A percentile compares a stretch with the other conserved stretches of the same genome.
phyloP scores from a whole-genome alignment of 2,329 filamentous ascomycete genomes.

The Colletotrichum cordylinicola region DNA sequence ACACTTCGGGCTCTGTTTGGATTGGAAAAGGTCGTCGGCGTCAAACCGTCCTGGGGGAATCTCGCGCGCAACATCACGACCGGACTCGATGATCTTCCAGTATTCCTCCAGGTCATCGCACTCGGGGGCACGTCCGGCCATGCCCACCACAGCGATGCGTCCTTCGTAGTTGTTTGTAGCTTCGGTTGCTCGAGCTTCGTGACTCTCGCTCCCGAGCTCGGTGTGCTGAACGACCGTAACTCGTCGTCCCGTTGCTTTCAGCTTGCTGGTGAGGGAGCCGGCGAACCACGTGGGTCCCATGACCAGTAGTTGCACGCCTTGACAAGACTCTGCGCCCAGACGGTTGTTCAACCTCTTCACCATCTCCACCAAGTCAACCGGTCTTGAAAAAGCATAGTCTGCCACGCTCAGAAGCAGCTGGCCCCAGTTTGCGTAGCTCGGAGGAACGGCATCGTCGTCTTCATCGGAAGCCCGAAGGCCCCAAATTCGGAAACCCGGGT shows the following conservation, averaged over 20 bases:
- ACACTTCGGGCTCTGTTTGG: neutral
- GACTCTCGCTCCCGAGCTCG: neutral
- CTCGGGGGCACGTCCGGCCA: neutral
- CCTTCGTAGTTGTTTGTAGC: neutral
- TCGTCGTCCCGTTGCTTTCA: neutral
- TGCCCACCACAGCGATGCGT: neutral
- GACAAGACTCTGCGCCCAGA: neutral
- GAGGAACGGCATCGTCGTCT: neutral
- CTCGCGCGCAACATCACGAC: neutral
- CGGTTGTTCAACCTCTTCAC: neutral
- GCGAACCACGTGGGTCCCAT: neutral
- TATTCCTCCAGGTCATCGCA: neutral
- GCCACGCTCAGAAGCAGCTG: neutral
- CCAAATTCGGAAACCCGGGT: neutral
- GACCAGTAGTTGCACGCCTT: neutral
- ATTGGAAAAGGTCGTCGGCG: neutral
- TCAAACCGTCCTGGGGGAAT: neutral
- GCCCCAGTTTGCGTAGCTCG: neutral
- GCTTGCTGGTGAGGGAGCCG: neutral
- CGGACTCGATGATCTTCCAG: neutral
- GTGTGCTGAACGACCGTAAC: neutral
- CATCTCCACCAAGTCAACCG: neutral
- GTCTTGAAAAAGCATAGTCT: neutral
- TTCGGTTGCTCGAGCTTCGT: neutral
- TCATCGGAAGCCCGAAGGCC: neutral